phyloP scores from a whole-genome alignment of 2,329 filamentous ascomycete species.

The Thermomyces lanuginosus region DNA sequence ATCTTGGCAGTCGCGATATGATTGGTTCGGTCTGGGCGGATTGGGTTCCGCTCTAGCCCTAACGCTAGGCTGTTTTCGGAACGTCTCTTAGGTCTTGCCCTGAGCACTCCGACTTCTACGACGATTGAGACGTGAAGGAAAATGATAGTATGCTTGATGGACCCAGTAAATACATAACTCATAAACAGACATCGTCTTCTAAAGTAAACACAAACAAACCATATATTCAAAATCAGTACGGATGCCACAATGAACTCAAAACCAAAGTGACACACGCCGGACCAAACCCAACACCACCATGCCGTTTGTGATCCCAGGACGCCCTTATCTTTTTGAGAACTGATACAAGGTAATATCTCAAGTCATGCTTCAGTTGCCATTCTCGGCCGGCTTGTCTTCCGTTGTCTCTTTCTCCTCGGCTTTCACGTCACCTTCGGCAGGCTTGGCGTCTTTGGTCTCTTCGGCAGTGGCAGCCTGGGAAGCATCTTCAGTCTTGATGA shows the following conservation, averaged over 20 bases:
- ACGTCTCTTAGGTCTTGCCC: neutral
- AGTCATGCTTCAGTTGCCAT: slow-evolving; percentile 18
- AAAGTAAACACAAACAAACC: too few relatives aligned
- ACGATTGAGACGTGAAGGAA: too few relatives aligned
- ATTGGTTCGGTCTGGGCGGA: slow-evolving; percentile 12
- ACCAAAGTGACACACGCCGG: too few relatives aligned
- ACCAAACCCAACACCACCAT: too few relatives aligned
- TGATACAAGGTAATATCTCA: too few relatives aligned
- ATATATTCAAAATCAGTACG: too few relatives aligned
- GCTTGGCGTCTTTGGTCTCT: slow-evolving; percentile 2
- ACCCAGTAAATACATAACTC: too few relatives aligned
- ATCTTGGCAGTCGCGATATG: slow-evolving; percentile 20
- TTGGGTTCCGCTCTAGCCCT: slow-evolving; percentile 17
- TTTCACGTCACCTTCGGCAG: slow-evolving; percentile 14
- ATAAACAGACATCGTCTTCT: too few relatives aligned
- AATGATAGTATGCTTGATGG: too few relatives aligned
- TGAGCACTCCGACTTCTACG: neutral
- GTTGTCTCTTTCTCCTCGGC: slow-evolving; percentile 15
- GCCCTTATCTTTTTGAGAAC: neutral
- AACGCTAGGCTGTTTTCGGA: slow-evolving; percentile 17
- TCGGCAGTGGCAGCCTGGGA: slow-evolving; percentile 2
- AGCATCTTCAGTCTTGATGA: slow-evolving; percentile 9
- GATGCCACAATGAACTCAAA: too few relatives aligned
- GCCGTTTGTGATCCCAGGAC: neutral
- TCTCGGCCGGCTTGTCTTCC: slow-evolving; percentile 16